Conservation (phyloP, 176 grass and related monocot genomes). For the Tillandsia leiboldiana region DNA sequence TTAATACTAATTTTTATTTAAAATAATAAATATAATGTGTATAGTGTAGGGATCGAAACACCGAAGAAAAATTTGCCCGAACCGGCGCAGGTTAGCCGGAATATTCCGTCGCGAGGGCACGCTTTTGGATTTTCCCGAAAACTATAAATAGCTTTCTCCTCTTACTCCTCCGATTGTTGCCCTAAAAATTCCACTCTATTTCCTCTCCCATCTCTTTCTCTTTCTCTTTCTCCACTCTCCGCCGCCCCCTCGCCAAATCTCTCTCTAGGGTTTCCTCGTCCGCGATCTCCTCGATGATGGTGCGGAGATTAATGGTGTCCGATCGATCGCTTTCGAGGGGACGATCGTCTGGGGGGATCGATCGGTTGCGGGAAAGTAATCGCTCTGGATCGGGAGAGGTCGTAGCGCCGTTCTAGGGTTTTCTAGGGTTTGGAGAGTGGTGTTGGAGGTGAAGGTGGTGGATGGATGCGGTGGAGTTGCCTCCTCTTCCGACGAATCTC, state of each 20-base stretch:
- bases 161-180: conserved; percentile 18
- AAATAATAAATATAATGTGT: no score
- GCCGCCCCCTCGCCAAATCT: conserved; percentile 36
- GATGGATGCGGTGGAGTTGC: conserved; percentile 80
- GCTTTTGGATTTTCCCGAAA: conserved; percentile 88
- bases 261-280: conserved; percentile 10
- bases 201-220: neutral
- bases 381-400: neutral
- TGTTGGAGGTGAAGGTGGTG: neutral
- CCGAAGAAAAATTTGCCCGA: neutral
- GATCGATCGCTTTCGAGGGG: neutral
- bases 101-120: conserved; percentile 29
- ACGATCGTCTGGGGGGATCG: neutral
- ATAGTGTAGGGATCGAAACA: neutral
- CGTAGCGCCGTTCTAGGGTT: conserved; percentile 9
- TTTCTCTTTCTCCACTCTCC: conserved; percentile 39
- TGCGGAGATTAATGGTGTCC: conserved; percentile 8
- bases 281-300: conserved; percentile 28
- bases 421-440: conserved; percentile 3
- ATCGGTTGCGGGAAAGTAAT: conserved; percentile 2
- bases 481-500: conserved; percentile 43
- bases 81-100: conserved; percentile 9
- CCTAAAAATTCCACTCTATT: neutral
- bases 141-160: conserved; percentile 80
- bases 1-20: no score